These are phyloP conservation scores for Yamadazyma sp. DNA, from an alignment of 1,139 yeast genomes.

Conservation along the genomic window DNA sequence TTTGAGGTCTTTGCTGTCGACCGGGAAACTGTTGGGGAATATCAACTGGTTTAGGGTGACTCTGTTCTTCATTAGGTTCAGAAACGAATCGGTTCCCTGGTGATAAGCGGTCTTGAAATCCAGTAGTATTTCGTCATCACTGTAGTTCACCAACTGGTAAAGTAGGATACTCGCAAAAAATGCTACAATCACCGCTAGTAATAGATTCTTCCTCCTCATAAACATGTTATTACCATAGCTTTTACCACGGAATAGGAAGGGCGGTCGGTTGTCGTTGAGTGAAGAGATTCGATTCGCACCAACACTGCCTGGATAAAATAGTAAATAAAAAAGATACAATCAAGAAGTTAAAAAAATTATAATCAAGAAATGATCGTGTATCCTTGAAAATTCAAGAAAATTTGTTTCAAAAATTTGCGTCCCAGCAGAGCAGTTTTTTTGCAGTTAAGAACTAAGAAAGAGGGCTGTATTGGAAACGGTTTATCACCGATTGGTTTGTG, in stretches of 20 bases:
- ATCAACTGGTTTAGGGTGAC: constrained; percentile 20
- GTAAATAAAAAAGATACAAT: too few species aligned
- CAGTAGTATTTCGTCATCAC: constrained; percentile 6
- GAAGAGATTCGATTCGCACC: background rate
- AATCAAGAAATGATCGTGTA: too few species aligned
- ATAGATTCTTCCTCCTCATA: constrained; percentile 1
- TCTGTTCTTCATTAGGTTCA: constrained; percentile 10
- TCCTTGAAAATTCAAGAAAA: too few species aligned
- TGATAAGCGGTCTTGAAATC: constrained; percentile 17
- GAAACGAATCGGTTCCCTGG: constrained; percentile 12
- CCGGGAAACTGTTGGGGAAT: constrained; percentile 20
- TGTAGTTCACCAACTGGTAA: constrained; percentile 7
- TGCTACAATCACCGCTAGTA: constrained; percentile 6
- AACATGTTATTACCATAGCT: background rate
- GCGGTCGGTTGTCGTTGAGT: too few species aligned
- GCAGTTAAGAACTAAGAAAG: too few species aligned
- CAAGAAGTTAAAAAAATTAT: too few species aligned
- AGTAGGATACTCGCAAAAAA: constrained; percentile 5
- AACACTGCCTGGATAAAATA: background rate
- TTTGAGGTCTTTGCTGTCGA: constrained; percentile 14
- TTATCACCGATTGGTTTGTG: too few species aligned
- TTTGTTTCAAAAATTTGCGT: too few species aligned
- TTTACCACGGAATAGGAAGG: background rate
- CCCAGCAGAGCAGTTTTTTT: too few species aligned
- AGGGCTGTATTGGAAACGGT: too few species aligned